These are phyloP conservation scores for Monilinia fructigena DNA, from an alignment of 2,329 filamentous ascomycete genomes.

Conservation along the genomic window DNA sequence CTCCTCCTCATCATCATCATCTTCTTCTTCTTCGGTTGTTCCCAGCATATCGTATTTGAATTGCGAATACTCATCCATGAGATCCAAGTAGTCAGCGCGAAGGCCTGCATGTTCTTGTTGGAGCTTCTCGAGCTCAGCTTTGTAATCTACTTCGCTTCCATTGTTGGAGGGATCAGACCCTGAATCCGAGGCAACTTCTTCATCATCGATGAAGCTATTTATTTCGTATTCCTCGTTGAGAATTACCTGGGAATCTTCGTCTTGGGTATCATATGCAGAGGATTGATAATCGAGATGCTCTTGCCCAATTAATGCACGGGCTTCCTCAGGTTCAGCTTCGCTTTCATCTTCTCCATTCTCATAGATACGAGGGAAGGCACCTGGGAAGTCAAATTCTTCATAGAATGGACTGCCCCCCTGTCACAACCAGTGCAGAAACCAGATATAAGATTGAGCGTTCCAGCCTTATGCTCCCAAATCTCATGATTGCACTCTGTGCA, in stretches of 20 bases:
- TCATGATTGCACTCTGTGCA: slow-evolving; percentile 34
- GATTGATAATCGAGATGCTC: slow-evolving; percentile 33
- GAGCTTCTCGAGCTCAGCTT: not conserved
- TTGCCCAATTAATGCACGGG: slow-evolving; percentile 23
- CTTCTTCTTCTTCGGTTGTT: not conserved
- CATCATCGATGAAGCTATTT: slow-evolving; percentile 35
- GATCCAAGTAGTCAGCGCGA: not conserved
- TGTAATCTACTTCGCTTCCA: not conserved
- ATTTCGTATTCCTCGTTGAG: slow-evolving; percentile 34
- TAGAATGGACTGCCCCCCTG: slow-evolving; percentile 24
- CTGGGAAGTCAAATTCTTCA: slow-evolving; percentile 23
- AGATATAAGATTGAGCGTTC: not conserved
- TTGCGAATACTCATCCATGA: not conserved
- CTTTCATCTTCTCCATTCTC: slow-evolving; percentile 22
- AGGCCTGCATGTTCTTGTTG: not conserved
- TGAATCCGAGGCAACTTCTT: slow-evolving; percentile 20
- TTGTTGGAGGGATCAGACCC: not conserved
- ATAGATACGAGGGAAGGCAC: slow-evolving; percentile 22
- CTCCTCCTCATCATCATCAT: not conserved
- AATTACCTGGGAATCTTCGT: slow-evolving; percentile 24
- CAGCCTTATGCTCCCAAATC: slow-evolving; percentile 25
- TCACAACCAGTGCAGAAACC: slow-evolving; percentile 32
- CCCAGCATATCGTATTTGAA: slow-evolving; percentile 1
- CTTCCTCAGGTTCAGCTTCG: slow-evolving; percentile 14
- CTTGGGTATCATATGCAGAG: slow-evolving; percentile 38